Evolutionary conservation across 73 alveolate genomes (phyloP).

Genomic region (Paramecium sonneborni): DNA sequence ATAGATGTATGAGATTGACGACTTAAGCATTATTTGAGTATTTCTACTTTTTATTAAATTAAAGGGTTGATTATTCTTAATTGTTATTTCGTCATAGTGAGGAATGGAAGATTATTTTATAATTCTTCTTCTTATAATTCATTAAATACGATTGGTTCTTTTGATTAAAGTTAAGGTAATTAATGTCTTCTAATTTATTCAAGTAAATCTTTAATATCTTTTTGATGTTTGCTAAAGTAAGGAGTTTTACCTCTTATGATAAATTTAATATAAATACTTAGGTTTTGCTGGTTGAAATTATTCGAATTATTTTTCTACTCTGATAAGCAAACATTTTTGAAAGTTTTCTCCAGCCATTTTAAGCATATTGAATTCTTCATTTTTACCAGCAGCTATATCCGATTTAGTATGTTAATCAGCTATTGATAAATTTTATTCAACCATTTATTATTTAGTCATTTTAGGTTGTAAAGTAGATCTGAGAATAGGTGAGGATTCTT

Average conservation of each 20-base stretch:
- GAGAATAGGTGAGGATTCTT: background rate
- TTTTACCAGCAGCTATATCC: background rate
- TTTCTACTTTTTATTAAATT: slow-evolving; percentile 23
- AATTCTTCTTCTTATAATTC: background rate
- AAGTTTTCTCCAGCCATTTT: slow-evolving; percentile 52
- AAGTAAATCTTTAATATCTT: slow-evolving; percentile 24
- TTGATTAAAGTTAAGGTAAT: background rate
- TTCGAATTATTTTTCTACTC: slow-evolving; percentile 57
- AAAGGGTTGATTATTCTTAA: slow-evolving; percentile 6
- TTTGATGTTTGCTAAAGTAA: slow-evolving; percentile 22
- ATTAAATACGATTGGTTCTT: background rate
- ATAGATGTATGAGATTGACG: slow-evolving; percentile 3
- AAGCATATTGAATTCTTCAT: slow-evolving; percentile 46
- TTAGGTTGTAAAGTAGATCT: background rate
- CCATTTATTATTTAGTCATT: slow-evolving; percentile 43
- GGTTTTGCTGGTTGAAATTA: slow-evolving; percentile 48
- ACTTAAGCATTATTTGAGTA: slow-evolving; percentile 9
- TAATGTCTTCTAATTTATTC: slow-evolving; percentile 18
- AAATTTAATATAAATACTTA: background rate
- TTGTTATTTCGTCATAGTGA: background rate
- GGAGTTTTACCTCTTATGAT: slow-evolving; percentile 40
- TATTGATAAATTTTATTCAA: background rate
- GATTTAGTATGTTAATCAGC: background rate
- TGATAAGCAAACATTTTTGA: slow-evolving; percentile 31
- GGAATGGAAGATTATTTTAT: background rate